These are phyloP conservation scores for Curvularia lunata DNA, from an alignment of 2,329 filamentous ascomycete genomes.

Conservation along the genomic window DNA sequence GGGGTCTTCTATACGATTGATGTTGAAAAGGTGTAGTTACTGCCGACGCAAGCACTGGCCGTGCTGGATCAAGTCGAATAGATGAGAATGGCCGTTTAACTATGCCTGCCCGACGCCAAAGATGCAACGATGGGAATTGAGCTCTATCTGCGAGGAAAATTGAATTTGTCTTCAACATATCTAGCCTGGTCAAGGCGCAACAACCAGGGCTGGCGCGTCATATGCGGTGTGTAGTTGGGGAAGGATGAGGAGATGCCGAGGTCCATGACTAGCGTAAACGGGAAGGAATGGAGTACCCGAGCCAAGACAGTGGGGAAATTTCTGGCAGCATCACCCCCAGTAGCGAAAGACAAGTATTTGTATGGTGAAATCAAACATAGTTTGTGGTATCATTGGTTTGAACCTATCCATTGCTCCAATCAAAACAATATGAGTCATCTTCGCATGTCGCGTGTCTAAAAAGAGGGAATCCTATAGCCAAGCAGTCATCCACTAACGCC, in stretches of 20 bases:
- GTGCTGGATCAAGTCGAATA: not conserved
- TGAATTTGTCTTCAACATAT: slow-evolving; percentile 33
- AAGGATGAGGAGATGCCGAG: slow-evolving; percentile 45
- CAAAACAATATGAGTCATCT: slow-evolving; percentile 35
- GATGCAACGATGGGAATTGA: not conserved
- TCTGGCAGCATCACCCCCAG: slow-evolving; percentile 9
- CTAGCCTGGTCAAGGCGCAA: slow-evolving; percentile 23
- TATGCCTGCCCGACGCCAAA: not conserved
- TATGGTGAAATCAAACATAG: slow-evolving; percentile 15
- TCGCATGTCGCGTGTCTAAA: slow-evolving; percentile 23
- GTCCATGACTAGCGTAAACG: slow-evolving; percentile 26
- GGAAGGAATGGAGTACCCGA: slow-evolving; percentile 1
- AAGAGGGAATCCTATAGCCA: slow-evolving; percentile 18
- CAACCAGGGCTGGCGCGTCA: slow-evolving; percentile 23
- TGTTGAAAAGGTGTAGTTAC: not conserved
- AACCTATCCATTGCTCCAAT: slow-evolving; percentile 30
- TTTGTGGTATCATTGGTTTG: slow-evolving; percentile 49
- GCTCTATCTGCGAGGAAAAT: slow-evolving; percentile 17
- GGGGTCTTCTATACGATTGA: not conserved
- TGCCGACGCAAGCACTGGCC: not conserved
- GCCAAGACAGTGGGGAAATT: not conserved
- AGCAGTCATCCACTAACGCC: slow-evolving; percentile 32
- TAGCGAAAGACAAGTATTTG: not conserved
- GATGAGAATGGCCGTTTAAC: not conserved
- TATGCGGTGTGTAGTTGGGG: slow-evolving; percentile 24